These are phyloP conservation scores for Tilletia indica DNA, from an alignment of 1,284 basidiomycete species.

Conservation along the genomic window DNA sequence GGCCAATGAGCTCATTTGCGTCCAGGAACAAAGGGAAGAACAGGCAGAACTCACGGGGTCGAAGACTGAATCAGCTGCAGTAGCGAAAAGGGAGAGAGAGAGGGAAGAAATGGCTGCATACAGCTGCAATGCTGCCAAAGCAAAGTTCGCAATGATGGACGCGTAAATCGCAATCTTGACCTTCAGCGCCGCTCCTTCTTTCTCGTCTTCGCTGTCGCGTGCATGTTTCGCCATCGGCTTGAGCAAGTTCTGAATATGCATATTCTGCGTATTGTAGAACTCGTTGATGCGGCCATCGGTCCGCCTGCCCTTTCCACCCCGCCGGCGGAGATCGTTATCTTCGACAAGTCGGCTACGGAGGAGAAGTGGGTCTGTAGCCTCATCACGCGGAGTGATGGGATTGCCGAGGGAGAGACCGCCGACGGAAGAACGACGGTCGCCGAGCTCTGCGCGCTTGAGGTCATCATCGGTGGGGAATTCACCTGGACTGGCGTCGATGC, in stretches of 20 bases:
- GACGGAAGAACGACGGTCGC: neutral
- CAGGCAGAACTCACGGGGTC: slow-evolving; percentile 64
- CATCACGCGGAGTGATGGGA: slow-evolving; percentile 29
- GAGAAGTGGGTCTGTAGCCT: slow-evolving; percentile 57
- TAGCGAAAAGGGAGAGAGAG: slow-evolving; percentile 84
- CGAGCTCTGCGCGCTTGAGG: slow-evolving; percentile 7
- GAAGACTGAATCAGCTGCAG: slow-evolving; percentile 83
- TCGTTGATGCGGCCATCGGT: slow-evolving; percentile 61
- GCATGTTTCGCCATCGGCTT: slow-evolving; percentile 86
- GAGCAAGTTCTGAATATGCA: slow-evolving; percentile 77
- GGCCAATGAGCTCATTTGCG: neutral
- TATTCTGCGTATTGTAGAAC: slow-evolving; percentile 81
- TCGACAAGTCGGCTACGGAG: slow-evolving; percentile 57
- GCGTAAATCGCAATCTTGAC: slow-evolving; percentile 79
- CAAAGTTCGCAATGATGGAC: slow-evolving; percentile 72
- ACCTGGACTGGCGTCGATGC: neutral
- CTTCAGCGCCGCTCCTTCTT: slow-evolving; percentile 63
- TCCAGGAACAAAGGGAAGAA: neutral
- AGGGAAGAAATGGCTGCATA: slow-evolving; percentile 79
- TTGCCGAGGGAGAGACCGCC: slow-evolving; percentile 10
- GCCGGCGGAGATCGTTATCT: slow-evolving; percentile 43
- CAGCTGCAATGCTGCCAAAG: slow-evolving; percentile 59
- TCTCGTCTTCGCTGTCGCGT: slow-evolving; percentile 68
- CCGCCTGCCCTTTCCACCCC: slow-evolving; percentile 32
- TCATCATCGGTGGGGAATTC: slow-evolving; percentile 3